Base-by-base conservation (phyloP, 192 early-diverging fungal species). In the Lunasporangiospora selenospora region DNA sequence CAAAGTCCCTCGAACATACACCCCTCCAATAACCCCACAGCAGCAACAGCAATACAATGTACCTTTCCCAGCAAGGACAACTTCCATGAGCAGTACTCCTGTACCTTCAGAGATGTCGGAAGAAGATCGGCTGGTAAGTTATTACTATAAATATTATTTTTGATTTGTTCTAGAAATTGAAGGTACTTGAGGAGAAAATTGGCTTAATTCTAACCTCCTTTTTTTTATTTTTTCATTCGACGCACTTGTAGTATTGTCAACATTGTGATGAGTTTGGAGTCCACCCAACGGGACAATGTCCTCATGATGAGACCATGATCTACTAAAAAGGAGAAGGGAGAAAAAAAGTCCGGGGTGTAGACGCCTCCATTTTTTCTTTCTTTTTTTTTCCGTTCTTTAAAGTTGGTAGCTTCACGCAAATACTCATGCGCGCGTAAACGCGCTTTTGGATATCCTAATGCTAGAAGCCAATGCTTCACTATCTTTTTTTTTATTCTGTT, bases 211-310 rank as follows among this genome's bases (percentile, higher is more conserved):
- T 15, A 21, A 40, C 12, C 23, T 9, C n/a, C 19, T 24, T 19
- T 51, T 59, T 27, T 59, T 9, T 32, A 16, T 31, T 6, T 3
- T 26, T 29, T n/a, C 23, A 29, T 0, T 6, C 44, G 32, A 26
- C 32, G 2, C n/a, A 18, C 16, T 37, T 55, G 51, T 71, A 87
- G 70, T 92, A 88, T 53, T 92, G 90, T 65, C 88, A 90, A 50
- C 88, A 90, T 63, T 92, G 90, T 67, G 90, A 92, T 58, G 81
- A 81, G 42, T 85, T 84, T 77, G 84, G 75, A 12, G 71, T 75
- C 31, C 89, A 92, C 47, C 81, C 82, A 63, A 92, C 89, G 2
- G 81, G 85, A 13, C 77, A 88, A 26, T 92, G 89, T 56, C 90
- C 89, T 24, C 85, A 89, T 31, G 69, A 73, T 15, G 57, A 59